Evolutionary conservation across 2,329 filamentous ascomycete species (phyloP), one percentile per base, ranked within the genome.

Genomic region (Thielaviopsis musarum): DNA sequence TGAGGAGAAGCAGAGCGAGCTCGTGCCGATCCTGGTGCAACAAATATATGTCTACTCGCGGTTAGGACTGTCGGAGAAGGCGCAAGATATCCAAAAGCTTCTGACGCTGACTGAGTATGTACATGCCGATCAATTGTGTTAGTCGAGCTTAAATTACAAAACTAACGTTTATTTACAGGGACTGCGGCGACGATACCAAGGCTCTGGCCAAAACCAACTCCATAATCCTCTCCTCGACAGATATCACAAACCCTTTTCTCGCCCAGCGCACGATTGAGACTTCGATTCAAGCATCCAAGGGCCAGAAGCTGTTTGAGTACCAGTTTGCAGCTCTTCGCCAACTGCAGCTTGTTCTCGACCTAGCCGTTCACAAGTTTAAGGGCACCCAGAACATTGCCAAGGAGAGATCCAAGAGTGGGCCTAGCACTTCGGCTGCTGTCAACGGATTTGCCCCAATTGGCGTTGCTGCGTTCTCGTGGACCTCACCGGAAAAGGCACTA

Each of bases 1-100:
- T 5, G 83, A 85, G 57, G 88, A 93, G 64, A 90, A 87, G 73
- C 77, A 80, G 68, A 77, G 79, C 0, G 88, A 94, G 70, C 72
- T 90, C 63, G 73, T 87, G 30, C 85, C 88, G 10, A 90, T 94
- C 61, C 75, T 83, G 34, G 79, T 88, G 24, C 88, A 93, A 70
- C 84, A 88, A 66, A 78, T 86, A 26, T 91, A 85, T 65, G 84
- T 88, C 1, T 76, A 87, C 60, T 78, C 79, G 1, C 81, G 79
- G 64, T 69, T 87, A 62, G 87, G 85, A 19, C 84, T 84, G 65
- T 66, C 74, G 17, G 77, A 81, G 26, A 84, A 90, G 64, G 87
- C 87, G 0, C 74, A 78, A 55, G 74, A 78, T 52, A 67, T 90
- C 38, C 81, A 82, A 56, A 77, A 76, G 57, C 77, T 76, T n/a